Base-by-base conservation (phyloP, 169 alveolate species). In the Cryptosporidium parvum region DNA sequence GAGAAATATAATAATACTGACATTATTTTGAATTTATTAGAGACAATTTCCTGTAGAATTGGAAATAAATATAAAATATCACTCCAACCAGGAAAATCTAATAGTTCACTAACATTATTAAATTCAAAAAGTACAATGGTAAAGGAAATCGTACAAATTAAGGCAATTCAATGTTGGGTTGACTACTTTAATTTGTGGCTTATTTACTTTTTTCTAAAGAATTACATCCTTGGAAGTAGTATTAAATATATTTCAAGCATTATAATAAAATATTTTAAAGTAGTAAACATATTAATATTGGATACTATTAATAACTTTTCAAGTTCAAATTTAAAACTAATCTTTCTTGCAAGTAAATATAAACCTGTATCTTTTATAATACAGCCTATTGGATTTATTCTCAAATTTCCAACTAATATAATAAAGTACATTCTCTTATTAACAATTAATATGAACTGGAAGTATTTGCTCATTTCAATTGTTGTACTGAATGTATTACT, bases 151-250 rank as follows among this genome's bases (percentile, higher is more conserved):
- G 31, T 56, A 31, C 37, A 31, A 8, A 21, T 73, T 21, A 73
- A 73, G 26, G 21, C 8, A 16, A 10, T 73, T 16, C 86, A 73
- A 26, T 73, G 86, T 42, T 73, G 86, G 86, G 35, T 33, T 2
- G 86, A 73, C 51, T 73, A 73, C 68, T 73, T 73, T 42, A n/a
- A 42, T 42, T 42, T 73, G 26, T 73, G 86, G 86, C 68, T 73
- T 23, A 73, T 52, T 21, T 73, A 53, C 68, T 73, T 42, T n/a
- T 73, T 56, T 23, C 68, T 73, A 31, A 33, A 42, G n/a, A 56
- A 42, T 14, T 73, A 73, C 51, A 73, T 73, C 56, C 35, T 73
- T 23, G 86, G 86, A 10, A 44, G 33, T 23, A 42, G 71, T n/a
- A 23, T 73, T 18, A 73, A 35, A 12, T 33, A 26, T 18, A 73